These are phyloP conservation scores for Colletotrichum sp. DNA, from an alignment of 2,329 filamentous ascomycete species.

Conservation along the genomic window DNA sequence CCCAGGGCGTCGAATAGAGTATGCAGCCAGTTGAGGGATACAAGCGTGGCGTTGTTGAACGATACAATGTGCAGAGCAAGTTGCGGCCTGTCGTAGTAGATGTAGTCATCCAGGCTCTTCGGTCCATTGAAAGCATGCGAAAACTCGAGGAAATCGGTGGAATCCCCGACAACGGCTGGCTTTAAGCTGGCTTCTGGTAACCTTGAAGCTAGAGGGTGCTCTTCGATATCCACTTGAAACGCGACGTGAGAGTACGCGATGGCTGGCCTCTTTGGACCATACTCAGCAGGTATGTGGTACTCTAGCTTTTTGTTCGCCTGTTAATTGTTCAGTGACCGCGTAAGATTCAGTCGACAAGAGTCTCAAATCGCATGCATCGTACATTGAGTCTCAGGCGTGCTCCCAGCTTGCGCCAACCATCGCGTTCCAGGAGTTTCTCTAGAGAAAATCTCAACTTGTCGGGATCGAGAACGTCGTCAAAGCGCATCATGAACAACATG, in stretches of 20 bases:
- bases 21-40: neutral
- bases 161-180: neutral
- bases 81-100: conserved; percentile 47
- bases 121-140: conserved; percentile 1
- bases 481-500: conserved; percentile 32
- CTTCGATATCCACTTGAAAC: neutral
- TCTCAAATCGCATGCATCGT: neutral
- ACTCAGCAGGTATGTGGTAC: neutral
- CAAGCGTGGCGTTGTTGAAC: conserved; percentile 40
- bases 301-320: neutral
- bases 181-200: neutral
- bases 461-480: conserved; percentile 31
- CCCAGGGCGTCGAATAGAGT: neutral
- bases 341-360: neutral
- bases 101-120: conserved; percentile 39
- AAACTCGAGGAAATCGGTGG: neutral
- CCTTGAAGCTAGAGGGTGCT: neutral
- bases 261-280: neutral
- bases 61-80: conserved; percentile 51
- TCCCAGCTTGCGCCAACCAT: neutral
- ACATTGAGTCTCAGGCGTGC: neutral
- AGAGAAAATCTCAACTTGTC: conserved; percentile 23
- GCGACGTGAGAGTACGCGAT: neutral
- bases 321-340: neutral
- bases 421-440: neutral